Conservation (phyloP, 148 eudicot species). For the Arbutus unedo region DNA sequence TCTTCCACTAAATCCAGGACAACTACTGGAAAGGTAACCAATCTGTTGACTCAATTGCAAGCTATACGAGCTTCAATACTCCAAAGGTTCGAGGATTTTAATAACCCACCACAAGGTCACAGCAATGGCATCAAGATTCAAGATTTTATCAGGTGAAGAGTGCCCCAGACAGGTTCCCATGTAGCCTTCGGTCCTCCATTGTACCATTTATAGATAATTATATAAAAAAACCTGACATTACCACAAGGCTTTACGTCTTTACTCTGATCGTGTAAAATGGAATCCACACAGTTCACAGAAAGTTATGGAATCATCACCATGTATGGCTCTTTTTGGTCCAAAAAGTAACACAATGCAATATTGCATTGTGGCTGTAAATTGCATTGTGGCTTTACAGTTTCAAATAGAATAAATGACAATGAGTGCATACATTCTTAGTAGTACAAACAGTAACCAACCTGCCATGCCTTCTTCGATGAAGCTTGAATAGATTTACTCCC, state of each 20-base stretch:
- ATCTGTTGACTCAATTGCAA: not conserved
- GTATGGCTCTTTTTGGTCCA: not conserved
- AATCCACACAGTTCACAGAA: not conserved
- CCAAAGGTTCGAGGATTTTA: not conserved
- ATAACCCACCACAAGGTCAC: not conserved
- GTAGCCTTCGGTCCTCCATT: not conserved
- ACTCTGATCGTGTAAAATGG: not conserved
- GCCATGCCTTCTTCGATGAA: constrained; percentile 67
- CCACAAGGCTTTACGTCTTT: not conserved
- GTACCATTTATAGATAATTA: not conserved
- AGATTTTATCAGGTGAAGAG: not conserved
- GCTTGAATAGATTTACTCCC: constrained; percentile 69
- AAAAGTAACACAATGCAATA: not conserved
- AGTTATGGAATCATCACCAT: not conserved
- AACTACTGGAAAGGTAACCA: not conserved
- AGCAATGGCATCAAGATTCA: not conserved
- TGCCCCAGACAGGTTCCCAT: not conserved
- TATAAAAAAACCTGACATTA: not conserved
- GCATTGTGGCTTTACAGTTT: not conserved
- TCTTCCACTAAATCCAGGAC: not conserved
- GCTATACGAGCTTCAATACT: not conserved
- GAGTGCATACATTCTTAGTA: not conserved
- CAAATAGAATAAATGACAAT: not conserved
- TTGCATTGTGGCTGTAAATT: no score
- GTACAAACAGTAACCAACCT: constrained; percentile 42